Evolutionary conservation across 345 rosid species (phyloP), one percentile per base, ranked within the genome.

Genomic region (Raphanus sativus): DNA sequence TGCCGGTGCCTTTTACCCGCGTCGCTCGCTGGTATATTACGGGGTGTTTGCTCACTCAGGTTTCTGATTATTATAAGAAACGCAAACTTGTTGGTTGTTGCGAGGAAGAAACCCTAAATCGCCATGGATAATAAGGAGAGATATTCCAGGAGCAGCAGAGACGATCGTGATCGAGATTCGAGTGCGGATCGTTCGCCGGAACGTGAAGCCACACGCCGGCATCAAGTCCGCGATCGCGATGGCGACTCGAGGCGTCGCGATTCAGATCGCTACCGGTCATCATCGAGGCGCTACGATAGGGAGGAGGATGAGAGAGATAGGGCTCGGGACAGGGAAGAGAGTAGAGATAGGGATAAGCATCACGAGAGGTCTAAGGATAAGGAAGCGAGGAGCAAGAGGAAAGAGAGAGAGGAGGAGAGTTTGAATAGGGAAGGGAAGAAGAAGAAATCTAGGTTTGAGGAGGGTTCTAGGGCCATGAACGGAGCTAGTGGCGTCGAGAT

Each of bases 71-170:
- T 28, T 32, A 4, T 32, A 4, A 32, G 34, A 32, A 32, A 32
- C 34, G 21, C 21, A 21, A 32, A 32, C 34, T 32, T 32, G 6
- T 32, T 6, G 8, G 6, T 32, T 6, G 8, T 9, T 42, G n/a
- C 50, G 52, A 12, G 4, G 52, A 45, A 45, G 16, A 45, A 45
- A 45, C 16, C 54, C 54, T 50, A 50, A 50, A 76, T 45, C 16
- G 54, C 54, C 54, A 45, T 45, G 54, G 54, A 4, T 4, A 45
- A 28, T 4, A 45, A 28, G n/a, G 32, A 12, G 34, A 60, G 81
- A 76, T 69, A 84, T 7, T 78, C 88, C 71, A 84, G 85, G 68
- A 86, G 87, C 68, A 77, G 75, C 26, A 82, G 86, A 2, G 86
- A 85, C 42, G 85, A 83, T 40, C 87, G 84, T 17, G 83, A 86